phyloP scores from a whole-genome alignment of 2,329 filamentous ascomycete species.

The Didymella pinodella region DNA sequence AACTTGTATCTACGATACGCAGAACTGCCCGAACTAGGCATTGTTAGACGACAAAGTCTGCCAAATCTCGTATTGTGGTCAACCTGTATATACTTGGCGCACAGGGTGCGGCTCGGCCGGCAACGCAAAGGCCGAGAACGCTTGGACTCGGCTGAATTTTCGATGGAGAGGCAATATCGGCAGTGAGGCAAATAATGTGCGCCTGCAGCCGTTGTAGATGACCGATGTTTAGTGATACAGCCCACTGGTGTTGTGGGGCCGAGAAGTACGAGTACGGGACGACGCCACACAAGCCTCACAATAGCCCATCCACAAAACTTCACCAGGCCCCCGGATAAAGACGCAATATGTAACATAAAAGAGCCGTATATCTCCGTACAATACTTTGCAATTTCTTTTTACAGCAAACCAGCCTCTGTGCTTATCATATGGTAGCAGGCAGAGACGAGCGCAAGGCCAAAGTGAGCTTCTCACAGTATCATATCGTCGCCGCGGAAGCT shows the following conservation, averaged over 20 bases:
- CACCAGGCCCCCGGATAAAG: no score
- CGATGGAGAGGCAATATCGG: background rate
- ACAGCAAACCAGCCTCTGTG: no score
- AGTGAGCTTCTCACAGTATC: no score
- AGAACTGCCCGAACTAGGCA: background rate
- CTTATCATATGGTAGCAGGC: no score
- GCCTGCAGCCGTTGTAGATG: conserved; percentile 1
- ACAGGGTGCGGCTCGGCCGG: background rate
- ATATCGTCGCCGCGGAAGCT: no score
- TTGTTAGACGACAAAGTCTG: background rate
- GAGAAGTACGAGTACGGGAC: conserved; percentile 7
- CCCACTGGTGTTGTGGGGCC: background rate
- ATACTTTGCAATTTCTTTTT: no score
- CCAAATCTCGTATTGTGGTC: background rate
- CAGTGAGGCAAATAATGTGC: background rate
- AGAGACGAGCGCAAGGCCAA: no score
- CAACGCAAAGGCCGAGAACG: background rate
- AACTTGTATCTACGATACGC: no score
- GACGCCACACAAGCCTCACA: conserved; percentile 5
- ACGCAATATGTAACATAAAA: no score
- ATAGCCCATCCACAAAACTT: no score
- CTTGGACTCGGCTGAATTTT: background rate
- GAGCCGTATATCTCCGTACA: no score
- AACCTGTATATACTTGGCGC: background rate
- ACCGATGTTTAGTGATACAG: conserved; percentile 20